Evolutionary conservation across 768 basidiomycete species (phyloP), one percentile per base, ranked within the genome.

Genomic region (Rhizopogon roseolus): DNA sequence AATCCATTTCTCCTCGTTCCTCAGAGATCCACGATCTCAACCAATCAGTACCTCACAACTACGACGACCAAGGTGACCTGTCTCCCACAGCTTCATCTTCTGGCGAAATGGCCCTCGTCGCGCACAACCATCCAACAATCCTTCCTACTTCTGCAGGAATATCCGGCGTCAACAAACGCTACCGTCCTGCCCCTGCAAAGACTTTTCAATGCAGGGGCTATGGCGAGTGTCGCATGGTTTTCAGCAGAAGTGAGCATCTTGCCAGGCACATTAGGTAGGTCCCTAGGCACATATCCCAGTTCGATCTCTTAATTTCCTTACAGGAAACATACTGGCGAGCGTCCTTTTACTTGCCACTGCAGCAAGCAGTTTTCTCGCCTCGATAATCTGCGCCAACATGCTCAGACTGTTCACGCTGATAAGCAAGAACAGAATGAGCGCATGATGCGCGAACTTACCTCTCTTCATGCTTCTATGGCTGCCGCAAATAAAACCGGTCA

Each of bases 281-380:
- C 56, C 62, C 65, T 53, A 59, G 60, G 62, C 62, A 60, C 52
- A 51, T 50, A 53, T 55, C 60, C 58, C 57, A 52, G 32, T 52
- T 61, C 54, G 60, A 66, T 69, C 62, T 62, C 29, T 45, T 53
- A 55, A 54, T 64, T 59, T 55, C 62, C 54, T 50, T 57, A 14
- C 73, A 98, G 95, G 61, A 98, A 98, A 81, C 96, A 98, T 71
- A 98, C 96, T 5, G 96, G 96, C 57, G 96, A 98, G 67, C 85
- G 94, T 17, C 96, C 96, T 16, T 98, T 98, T 71, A 82, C 85
- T 39, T 98, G 96, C 65, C 95, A 98, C 67, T 98, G 96, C 75
- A 81, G 85, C 11, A 95, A 96, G 70, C 88, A 95, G 60, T 98
- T 98, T 67, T 94, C 93, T 5, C 85, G 96, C 11, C 85, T 98